Evolutionary conservation across 805 yeast genomes (phyloP).

Genomic region (Yarrowia porcina): DNA sequence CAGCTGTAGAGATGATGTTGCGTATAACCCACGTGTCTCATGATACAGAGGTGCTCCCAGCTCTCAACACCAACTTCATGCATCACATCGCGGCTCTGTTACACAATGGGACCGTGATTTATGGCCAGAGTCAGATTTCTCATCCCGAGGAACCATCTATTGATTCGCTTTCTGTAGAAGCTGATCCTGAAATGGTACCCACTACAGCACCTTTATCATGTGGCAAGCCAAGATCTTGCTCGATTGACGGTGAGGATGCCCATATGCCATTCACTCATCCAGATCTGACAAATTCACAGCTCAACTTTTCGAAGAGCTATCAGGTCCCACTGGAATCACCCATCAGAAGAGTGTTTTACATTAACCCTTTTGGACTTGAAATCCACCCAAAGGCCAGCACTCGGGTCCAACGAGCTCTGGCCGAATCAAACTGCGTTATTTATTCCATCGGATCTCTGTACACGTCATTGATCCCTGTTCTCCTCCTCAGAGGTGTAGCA

Average conservation of each 20-base stretch:
- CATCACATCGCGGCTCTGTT: conserved; percentile 80
- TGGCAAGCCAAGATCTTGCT: neutral
- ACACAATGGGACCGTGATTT: conserved; percentile 64
- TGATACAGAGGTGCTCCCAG: conserved; percentile 62
- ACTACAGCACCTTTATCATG: neutral
- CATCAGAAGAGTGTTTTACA: conserved; percentile 67
- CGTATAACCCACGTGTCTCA: conserved; percentile 60
- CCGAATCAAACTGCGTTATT: conserved; percentile 51
- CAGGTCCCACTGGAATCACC: conserved; percentile 68
- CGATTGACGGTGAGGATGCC: conserved; percentile 51
- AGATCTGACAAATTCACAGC: conserved; percentile 66
- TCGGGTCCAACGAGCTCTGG: conserved; percentile 52
- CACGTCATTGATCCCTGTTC: conserved; percentile 81
- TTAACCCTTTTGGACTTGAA: conserved; percentile 85
- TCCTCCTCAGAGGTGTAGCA: conserved; percentile 71
- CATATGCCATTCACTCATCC: conserved; percentile 75
- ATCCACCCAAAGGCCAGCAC: conserved; percentile 70
- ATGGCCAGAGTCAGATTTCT: conserved; percentile 91
- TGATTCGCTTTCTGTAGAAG: neutral
- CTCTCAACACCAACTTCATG: conserved; percentile 78
- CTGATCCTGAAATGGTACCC: neutral
- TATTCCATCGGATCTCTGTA: conserved; percentile 85
- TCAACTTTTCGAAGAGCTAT: conserved; percentile 53
- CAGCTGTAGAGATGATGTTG: conserved; percentile 72
- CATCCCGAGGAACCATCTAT: conserved; percentile 53